Percentiles rank a stretch among this genome's conserved stretches.
Conservation (phyloP, 805 yeast species). For the Priceomyces carsonii region DNA sequence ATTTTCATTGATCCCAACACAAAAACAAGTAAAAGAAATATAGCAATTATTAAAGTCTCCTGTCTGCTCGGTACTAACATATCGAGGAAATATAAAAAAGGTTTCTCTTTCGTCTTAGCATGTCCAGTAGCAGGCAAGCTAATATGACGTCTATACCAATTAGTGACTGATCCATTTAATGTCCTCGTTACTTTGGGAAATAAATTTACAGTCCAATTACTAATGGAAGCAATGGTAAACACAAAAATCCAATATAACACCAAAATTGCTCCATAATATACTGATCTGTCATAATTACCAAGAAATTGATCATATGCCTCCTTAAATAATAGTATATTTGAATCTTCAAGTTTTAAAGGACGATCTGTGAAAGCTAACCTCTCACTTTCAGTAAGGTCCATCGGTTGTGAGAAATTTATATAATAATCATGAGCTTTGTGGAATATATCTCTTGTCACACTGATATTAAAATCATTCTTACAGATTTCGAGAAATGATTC, state of each 20-base stretch:
- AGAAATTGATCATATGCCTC: slow-evolving; percentile 36
- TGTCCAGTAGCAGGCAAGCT: slow-evolving; percentile 41
- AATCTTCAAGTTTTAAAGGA: slow-evolving; percentile 29
- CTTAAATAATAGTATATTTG: slow-evolving; percentile 17
- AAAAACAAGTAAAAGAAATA: slow-evolving; percentile 29
- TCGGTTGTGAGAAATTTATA: slow-evolving; percentile 13
- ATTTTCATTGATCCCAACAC: slow-evolving; percentile 24
- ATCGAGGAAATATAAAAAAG: slow-evolving; percentile 21
- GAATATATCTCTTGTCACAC: slow-evolving; percentile 22
- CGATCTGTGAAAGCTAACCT: slow-evolving; percentile 9
- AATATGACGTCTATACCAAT: slow-evolving; percentile 31
- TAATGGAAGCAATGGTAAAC: slow-evolving; percentile 22
- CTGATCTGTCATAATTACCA: slow-evolving; percentile 45
- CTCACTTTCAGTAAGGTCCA: slow-evolving; percentile 8
- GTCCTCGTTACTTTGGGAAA: slow-evolving; percentile 20
- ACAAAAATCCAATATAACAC: slow-evolving; percentile 33
- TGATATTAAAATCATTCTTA: slow-evolving; percentile 15
- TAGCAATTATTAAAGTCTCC: slow-evolving; percentile 33
- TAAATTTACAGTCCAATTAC: slow-evolving; percentile 34
- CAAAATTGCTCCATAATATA: slow-evolving; percentile 40
- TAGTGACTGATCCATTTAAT: slow-evolving; percentile 29
- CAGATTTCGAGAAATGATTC: slow-evolving; percentile 28
- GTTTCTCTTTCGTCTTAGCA: slow-evolving; percentile 27
- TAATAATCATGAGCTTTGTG: slow-evolving; percentile 20
- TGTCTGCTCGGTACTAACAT: slow-evolving; percentile 42